Evolutionary conservation across 1,284 basidiomycete genomes (phyloP).

Genomic region (Trichosporon coremiiforme): DNA sequence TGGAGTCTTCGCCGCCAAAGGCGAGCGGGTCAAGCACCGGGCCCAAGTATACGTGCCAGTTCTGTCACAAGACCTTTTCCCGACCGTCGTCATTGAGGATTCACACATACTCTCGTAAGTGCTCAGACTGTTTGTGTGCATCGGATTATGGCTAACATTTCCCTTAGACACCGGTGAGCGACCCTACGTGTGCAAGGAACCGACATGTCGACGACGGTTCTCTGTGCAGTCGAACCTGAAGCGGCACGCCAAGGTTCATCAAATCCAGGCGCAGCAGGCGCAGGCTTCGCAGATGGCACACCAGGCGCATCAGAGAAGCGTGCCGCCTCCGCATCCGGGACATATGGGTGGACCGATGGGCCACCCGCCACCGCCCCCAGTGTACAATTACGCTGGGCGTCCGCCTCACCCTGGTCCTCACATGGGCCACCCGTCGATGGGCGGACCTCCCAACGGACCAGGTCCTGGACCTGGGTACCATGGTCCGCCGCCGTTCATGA

Average conservation of each 20-base stretch:
- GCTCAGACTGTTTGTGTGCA: background rate
- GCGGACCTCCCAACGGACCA: constrained; percentile 2
- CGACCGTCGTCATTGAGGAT: constrained; percentile 51
- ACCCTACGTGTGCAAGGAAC: constrained; percentile 50
- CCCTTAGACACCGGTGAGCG: constrained; percentile 53
- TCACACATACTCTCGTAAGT: constrained; percentile 55
- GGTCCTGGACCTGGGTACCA: constrained; percentile 3
- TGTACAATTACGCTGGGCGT: constrained; percentile 12
- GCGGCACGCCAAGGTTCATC: constrained; percentile 53
- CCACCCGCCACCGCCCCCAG: constrained; percentile 20
- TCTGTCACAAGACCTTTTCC: constrained; percentile 52
- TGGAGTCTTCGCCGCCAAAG: constrained; percentile 28
- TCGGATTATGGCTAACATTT: constrained; percentile 16
- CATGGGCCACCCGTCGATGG: constrained; percentile 19
- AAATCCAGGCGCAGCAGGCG: constrained; percentile 33
- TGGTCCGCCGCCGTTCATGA: constrained; percentile 19
- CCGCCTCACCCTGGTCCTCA: constrained; percentile 14
- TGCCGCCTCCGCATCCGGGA: constrained; percentile 22
- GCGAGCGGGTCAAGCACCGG: constrained; percentile 31
- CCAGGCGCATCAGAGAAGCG: constrained; percentile 26
- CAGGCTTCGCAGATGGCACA: constrained; percentile 26
- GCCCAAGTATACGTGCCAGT: constrained; percentile 52
- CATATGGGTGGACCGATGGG: constrained; percentile 18
- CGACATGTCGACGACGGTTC: constrained; percentile 48
- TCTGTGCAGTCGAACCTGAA: constrained; percentile 56